Evolutionary conservation across 257 asterid species (phyloP).

Genomic region (Salvia miltiorrhiza): DNA sequence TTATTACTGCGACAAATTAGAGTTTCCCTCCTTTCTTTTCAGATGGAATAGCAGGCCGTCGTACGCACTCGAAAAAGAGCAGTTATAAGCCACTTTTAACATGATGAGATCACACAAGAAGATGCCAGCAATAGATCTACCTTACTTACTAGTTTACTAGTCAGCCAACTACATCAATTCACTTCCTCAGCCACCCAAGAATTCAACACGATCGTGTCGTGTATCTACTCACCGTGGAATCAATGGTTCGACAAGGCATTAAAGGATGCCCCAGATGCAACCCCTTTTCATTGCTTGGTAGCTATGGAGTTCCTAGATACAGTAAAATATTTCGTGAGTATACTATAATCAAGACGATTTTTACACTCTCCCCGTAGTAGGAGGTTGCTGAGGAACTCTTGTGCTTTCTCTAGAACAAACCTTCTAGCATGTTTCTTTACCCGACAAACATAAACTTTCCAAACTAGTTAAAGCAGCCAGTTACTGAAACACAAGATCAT

Average conservation of each 20-base stretch:
- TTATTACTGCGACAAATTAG: background rate
- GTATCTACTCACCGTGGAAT: background rate
- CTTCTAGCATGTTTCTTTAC: background rate
- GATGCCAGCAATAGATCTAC: background rate
- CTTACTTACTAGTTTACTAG: background rate
- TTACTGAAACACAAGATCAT: background rate
- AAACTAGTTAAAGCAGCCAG: constrained; percentile 1
- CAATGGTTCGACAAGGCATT: background rate
- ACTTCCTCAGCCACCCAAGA: too few species aligned
- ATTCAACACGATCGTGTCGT: background rate
- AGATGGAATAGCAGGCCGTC: background rate
- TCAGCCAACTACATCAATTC: background rate
- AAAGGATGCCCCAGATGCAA: too few species aligned
- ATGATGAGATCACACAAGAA: background rate
- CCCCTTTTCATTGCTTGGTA: too few species aligned
- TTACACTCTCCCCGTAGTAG: background rate
- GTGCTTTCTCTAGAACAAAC: background rate
- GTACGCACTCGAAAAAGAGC: background rate
- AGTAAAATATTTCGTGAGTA: background rate
- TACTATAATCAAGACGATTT: too few species aligned
- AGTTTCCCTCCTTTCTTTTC: background rate
- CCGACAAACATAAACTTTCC: background rate
- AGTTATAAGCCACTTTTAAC: background rate
- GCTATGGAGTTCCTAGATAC: background rate
- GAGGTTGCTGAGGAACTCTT: background rate